These are phyloP conservation scores for Penicillium sp. DNA, from an alignment of 2,329 filamentous ascomycete species.

Conservation along the genomic window DNA sequence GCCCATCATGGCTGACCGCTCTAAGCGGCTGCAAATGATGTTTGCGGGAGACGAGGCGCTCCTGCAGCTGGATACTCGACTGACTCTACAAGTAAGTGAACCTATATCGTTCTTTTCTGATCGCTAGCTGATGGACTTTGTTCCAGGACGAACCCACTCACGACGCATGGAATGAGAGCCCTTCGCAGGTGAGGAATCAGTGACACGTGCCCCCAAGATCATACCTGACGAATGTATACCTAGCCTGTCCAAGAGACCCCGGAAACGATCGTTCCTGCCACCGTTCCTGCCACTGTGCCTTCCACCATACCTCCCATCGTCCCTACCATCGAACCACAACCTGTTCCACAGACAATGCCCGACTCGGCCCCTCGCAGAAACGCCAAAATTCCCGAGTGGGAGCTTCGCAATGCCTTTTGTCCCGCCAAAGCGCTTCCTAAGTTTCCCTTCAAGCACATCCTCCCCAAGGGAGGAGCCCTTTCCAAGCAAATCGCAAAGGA, in stretches of 20 bases:
- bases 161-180: not conserved
- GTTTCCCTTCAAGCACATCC: conserved; percentile 5
- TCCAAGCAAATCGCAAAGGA: not conserved
- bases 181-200: not conserved
- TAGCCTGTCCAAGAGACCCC: not conserved
- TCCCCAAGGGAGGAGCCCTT: not conserved
- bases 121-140: not conserved
- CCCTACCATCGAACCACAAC: too few relatives aligned
- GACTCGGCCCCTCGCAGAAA: not conserved
- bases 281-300: too few relatives aligned
- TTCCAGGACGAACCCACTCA: not conserved
- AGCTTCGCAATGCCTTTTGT: not conserved
- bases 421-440: not conserved
- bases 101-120: not conserved
- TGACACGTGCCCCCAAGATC: not conserved
- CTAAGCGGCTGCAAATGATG: not conserved
- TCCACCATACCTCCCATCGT: too few relatives aligned
- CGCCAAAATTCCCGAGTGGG: not conserved
- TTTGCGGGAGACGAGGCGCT: conserved; percentile 3
- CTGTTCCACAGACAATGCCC: not conserved
- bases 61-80: not conserved
- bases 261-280: not conserved
- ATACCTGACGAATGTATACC: not conserved
- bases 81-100: not conserved
- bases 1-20: not conserved